These are phyloP conservation scores for Oidium heveae DNA, from an alignment of 2,329 filamentous ascomycete species.

Conservation along the genomic window DNA sequence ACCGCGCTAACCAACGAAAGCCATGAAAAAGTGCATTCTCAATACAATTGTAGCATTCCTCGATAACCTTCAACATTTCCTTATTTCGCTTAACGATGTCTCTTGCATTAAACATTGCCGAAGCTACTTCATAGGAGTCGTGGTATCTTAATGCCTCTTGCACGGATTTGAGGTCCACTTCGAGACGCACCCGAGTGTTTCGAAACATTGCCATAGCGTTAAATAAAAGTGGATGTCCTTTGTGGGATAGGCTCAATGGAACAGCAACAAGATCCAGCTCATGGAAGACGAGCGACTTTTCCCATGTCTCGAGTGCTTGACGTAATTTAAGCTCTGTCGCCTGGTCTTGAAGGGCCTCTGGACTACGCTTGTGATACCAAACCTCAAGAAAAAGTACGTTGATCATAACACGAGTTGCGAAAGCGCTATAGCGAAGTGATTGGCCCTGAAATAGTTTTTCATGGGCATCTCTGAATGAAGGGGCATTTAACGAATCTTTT, in stretches of 20 bases:
- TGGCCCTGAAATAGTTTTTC: constrained; percentile 91
- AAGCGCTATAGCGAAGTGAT: constrained; percentile 74
- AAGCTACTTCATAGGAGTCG: constrained; percentile 88
- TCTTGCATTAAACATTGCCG: constrained; percentile 82
- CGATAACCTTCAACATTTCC: constrained; percentile 97
- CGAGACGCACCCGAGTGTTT: constrained; percentile 72
- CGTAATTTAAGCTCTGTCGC: constrained; percentile 96
- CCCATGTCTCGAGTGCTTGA: constrained; percentile 92
- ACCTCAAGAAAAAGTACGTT: constrained; percentile 95
- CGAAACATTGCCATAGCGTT: constrained; percentile 95
- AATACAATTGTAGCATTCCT: constrained; percentile 93
- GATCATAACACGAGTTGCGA: constrained; percentile 94
- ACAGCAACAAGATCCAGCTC: constrained; percentile 77
- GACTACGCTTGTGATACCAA: constrained; percentile 96
- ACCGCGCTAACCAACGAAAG: constrained; percentile 93
- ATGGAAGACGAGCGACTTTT: constrained; percentile 80
- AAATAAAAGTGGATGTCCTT: constrained; percentile 88
- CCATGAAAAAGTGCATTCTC: constrained; percentile 86
- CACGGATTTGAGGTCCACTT: constrained; percentile 86
- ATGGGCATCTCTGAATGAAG: constrained; percentile 83
- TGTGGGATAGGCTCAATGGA: constrained; percentile 78
- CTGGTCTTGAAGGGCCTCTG: constrained; percentile 89
- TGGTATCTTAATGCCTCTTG: constrained; percentile 90
- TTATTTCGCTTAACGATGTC: constrained; percentile 84
- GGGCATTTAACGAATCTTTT: constrained; percentile 34